Evolutionary conservation across 1,284 basidiomycete genomes (phyloP), one percentile per base, ranked within the genome.

Genomic region (Sanguinoderma infundibulare): DNA sequence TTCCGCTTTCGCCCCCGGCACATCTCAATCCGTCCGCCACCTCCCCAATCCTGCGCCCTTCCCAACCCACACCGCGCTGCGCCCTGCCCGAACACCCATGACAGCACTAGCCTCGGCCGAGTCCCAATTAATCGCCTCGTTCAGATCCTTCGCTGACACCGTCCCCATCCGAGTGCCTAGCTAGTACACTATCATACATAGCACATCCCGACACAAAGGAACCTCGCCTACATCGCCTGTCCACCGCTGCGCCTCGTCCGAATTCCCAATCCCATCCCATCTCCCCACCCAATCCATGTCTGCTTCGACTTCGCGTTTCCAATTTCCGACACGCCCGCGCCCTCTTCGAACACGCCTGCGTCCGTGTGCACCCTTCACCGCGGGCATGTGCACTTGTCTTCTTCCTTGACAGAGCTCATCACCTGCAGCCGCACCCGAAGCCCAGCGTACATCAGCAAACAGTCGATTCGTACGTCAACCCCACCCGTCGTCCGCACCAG

Each of bases 371-470:
- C n/a, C n/a, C 63, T 52, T 71, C 63, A 75, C 68, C 81, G 79
- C 57, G 78, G 65, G 71, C 90, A 92, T 66, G 72, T 74, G 74
- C 90, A 92, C 74, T 81, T 85, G 73, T 91, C 83, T 69, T 87
- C 87, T 64, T 87, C 87, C 70, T 85, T 83, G 67, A 91, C 86
- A 67, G 81, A 74, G 66, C 78, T 78, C 87, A 92, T 87, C 62
- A 87, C 87, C 87, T 89, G 64, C 59, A 59, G 51, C 44, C 49
- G 57, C 61, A 62, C 39, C 34, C 57, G 42, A 28, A n/a, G 39
- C 42, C 42, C 42, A 46, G 17, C 24, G 26, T 46, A 34, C 60
- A 64, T 67, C 66, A 64, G 67, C 60, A 61, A 62, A 57, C 59
- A 59, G 60, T 44, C 51, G 42, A 36, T 34, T 49, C 60, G 60